A percentile compares a stretch with the other conserved stretches of the same genome.
These are phyloP conservation scores for Cystobasidiaceae sp. DNA, from an alignment of 1,284 basidiomycete genomes.

Conservation along the genomic window DNA sequence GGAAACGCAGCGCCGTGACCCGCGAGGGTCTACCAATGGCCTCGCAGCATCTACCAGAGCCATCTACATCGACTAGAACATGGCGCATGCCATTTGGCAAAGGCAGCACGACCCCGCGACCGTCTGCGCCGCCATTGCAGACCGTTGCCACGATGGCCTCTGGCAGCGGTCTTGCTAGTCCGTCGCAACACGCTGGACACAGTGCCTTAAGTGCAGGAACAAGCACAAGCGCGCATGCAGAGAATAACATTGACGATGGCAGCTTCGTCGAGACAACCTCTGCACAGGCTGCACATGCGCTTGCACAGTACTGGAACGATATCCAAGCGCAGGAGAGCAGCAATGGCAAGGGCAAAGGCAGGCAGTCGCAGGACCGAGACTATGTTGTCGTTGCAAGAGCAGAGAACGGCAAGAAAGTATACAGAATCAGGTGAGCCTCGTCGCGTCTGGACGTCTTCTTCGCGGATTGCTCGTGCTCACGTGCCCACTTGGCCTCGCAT, in stretches of 20 bases:
- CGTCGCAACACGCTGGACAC: too few relatives aligned
- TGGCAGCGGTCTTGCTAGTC: too few relatives aligned
- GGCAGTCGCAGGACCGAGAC: not conserved
- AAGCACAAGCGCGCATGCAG: too few relatives aligned
- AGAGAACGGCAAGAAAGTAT: constrained; percentile 36
- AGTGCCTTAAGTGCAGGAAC: too few relatives aligned
- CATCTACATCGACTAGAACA: not conserved
- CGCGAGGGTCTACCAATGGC: too few relatives aligned
- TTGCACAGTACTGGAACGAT: constrained; percentile 34
- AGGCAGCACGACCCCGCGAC: not conserved
- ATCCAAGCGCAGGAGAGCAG: constrained; percentile 21
- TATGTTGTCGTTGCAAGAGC: constrained; percentile 30
- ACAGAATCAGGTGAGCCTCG: constrained; percentile 36
- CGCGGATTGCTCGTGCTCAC: not conserved
- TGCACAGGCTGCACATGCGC: constrained; percentile 32
- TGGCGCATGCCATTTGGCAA: constrained; percentile 12
- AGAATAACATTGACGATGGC: constrained; percentile 31
- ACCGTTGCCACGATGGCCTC: not conserved
- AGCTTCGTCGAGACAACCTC: constrained; percentile 39
- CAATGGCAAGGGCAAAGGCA: constrained; percentile 9
- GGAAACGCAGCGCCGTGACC: too few relatives aligned
- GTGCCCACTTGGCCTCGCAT: too few relatives aligned
- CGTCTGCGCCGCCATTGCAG: not conserved
- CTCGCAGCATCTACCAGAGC: not conserved
- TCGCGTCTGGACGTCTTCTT: too few relatives aligned